Evolutionary conservation across 2,329 filamentous ascomycete genomes (phyloP).

Genomic region (Talaromyces sp.): DNA sequence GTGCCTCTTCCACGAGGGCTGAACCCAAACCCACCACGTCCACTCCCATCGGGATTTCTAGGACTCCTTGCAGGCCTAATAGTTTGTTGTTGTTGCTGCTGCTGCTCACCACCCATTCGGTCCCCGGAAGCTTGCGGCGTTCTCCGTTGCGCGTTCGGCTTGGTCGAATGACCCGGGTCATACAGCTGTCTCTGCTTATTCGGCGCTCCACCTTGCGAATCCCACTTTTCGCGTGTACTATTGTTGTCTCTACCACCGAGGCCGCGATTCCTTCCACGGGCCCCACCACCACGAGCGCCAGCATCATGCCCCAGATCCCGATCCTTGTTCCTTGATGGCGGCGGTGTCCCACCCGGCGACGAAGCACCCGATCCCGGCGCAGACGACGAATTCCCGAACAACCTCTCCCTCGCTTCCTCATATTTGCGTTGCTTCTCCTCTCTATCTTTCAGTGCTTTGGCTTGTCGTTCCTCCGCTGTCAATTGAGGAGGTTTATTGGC

Average conservation of each 20-base stretch:
- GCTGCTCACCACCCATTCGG: constrained; percentile 35
- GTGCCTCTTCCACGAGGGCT: constrained; percentile 55
- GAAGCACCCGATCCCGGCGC: constrained; percentile 53
- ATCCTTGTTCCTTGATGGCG: constrained; percentile 46
- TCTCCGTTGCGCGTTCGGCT: constrained; percentile 54
- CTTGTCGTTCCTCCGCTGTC: constrained; percentile 71
- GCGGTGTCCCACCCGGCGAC: constrained; percentile 57
- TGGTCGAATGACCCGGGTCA: constrained; percentile 69
- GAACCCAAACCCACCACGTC: constrained; percentile 75
- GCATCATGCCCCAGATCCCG: constrained; percentile 30
- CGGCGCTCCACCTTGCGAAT: constrained; percentile 28
- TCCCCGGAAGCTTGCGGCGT: constrained; percentile 32
- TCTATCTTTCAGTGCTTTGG: constrained; percentile 71
- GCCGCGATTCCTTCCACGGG: background rate
- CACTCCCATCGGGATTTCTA: constrained; percentile 71
- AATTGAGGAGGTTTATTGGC: constrained; percentile 57
- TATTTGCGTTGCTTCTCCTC: constrained; percentile 90
- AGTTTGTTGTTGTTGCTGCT: constrained; percentile 22
- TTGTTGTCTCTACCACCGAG: constrained; percentile 25
- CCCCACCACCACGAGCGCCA: constrained; percentile 38
- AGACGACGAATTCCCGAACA: constrained; percentile 63
- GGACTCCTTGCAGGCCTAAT: constrained; percentile 63
- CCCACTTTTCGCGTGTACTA: constrained; percentile 38
- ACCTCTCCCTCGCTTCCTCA: constrained; percentile 79
- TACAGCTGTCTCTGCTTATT: constrained; percentile 60